Base-by-base conservation (phyloP, 2,329 filamentous ascomycete species). In the Venturia oleaginea region DNA sequence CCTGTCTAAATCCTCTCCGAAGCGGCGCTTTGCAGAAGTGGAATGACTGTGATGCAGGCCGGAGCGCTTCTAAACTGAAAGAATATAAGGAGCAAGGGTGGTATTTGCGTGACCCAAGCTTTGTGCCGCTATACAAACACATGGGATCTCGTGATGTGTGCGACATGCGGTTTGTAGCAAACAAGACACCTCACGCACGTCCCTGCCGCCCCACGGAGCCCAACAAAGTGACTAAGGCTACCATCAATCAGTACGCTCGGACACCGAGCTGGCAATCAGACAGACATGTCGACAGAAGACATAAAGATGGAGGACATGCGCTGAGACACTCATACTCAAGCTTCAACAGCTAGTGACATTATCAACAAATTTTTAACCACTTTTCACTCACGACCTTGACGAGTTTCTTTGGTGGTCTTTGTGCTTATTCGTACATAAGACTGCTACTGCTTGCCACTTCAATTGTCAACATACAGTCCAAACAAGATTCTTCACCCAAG, bases 401-500 rank as follows among this genome's bases (percentile, higher is more conserved):
- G 51, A 34, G 17, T 34, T 57, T 57, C 30, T 57, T 57, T 57
- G 51, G 51, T 57, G 51, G 30, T 57, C 51, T 55, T 55, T 32
- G 51, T 55, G 51, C 51, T 30, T 54, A 32, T 30, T 15, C 17
- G 48, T 54, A 32, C 48, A 51, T 51, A 54, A 46, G 27, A 54
- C 27, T 34, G 51, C 51, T 34, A 13, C 51, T 19, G n/a, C 4
- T 55, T 30, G 51, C 51, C 51, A 55, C 17, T n/a, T 32, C 15
- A 34, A 34, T 55, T 57, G 30, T 32, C 27, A 57, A n/a, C n/a
- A 34, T 34, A 3, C 51, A 19, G 30, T 6, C 19, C 51, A 34
- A 57, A 22, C 1, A 4, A 34, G 24, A 57, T 57, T 27, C 27
- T 34, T 34, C 51, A 57, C 15, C 27, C 51, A 57, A n/a, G 30